phyloP scores from a whole-genome alignment of 169 alveolate genomes.

The Plasmodium reichenowi region DNA sequence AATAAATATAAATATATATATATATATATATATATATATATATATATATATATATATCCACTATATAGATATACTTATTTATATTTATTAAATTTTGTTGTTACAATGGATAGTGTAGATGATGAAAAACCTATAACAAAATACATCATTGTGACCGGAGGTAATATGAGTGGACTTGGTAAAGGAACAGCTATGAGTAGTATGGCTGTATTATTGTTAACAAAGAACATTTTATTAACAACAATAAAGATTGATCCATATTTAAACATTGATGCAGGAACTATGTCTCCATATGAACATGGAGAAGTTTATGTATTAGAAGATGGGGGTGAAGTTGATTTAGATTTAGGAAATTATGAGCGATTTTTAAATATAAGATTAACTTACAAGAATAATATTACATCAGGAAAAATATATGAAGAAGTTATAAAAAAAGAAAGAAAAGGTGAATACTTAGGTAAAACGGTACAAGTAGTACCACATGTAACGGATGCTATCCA shows the following conservation, averaged over 20 bases:
- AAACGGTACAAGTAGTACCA: constrained; percentile 95
- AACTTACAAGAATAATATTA: constrained; percentile 91
- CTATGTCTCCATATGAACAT: constrained; percentile 98
- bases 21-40: neutral
- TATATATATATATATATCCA: neutral
- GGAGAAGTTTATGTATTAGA: constrained; percentile 97
- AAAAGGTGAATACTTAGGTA: constrained; percentile 96
- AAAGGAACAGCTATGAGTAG: constrained; percentile 96
- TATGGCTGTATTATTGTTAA: constrained; percentile 92
- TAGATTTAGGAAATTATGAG: constrained; percentile 99
- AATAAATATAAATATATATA: too few species aligned
- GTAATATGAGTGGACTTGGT: constrained; percentile 96
- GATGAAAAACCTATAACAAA: constrained; percentile 78
- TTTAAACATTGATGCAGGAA: constrained; percentile 95
- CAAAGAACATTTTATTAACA: constrained; percentile 92
- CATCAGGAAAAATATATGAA: constrained; percentile 96
- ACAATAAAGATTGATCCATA: constrained; percentile 98
- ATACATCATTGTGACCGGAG: constrained; percentile 95
- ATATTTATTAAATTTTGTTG: neutral
- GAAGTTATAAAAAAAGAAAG: constrained; percentile 94
- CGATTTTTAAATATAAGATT: constrained; percentile 92
- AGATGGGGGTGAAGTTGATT: constrained; percentile 98
- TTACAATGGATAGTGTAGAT: constrained; percentile 24
- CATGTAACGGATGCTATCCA: constrained; percentile 86
- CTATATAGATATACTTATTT: too few species aligned